Evolutionary conservation across 1,284 basidiomycete species (phyloP), one percentile per base, ranked within the genome.

Genomic region (Ustilago shanxiensis): DNA sequence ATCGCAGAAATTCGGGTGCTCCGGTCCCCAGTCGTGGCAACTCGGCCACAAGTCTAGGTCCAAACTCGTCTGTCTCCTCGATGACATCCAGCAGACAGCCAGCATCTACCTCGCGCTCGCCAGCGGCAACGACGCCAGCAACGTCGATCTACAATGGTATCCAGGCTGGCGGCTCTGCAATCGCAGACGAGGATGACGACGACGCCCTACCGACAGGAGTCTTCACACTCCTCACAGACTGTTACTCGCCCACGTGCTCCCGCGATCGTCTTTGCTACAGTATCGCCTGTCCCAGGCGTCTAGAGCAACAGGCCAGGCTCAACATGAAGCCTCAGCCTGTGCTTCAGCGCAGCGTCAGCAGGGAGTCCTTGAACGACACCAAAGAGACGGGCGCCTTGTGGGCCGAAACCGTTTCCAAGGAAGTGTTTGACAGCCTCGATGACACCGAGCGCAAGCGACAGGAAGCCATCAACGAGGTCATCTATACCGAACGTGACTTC

Each of bases 401-500:
- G 97, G 92, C 98, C 59, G 95, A 98, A 85, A 93, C 95, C 0
- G 97, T 99, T 1, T 93, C 96, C 8, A 91, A 93, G 85, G 96
- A 98, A 83, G 92, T 99, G 45, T 91, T 93, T 47, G 94, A 96
- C 81, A 93, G 92, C 81, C 93, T 98, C 41, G 92, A 92, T 3
- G 95, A 98, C 71, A 89, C 88, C 37, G 97, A 99, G 88, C 95
- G 97, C 89, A 96, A 91, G 87, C 90, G 97, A 1, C 97, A 99
- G 85, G 97, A 99, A 87, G 94, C 95, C 33, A 98, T 99, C 88
- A 99, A 99, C 86, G 97, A 99, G 88, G 94, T 98, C 76, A 96
- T 98, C 61, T 98, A 98, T 86, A 99, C 97, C 18, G 97, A 99
- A 86, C 90, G 95, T 20, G 95, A 98, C 88, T 99, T 98, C 87